Evolutionary conservation across 2,329 filamentous ascomycete genomes (phyloP).

Genomic region (Apiospora sp.): DNA sequence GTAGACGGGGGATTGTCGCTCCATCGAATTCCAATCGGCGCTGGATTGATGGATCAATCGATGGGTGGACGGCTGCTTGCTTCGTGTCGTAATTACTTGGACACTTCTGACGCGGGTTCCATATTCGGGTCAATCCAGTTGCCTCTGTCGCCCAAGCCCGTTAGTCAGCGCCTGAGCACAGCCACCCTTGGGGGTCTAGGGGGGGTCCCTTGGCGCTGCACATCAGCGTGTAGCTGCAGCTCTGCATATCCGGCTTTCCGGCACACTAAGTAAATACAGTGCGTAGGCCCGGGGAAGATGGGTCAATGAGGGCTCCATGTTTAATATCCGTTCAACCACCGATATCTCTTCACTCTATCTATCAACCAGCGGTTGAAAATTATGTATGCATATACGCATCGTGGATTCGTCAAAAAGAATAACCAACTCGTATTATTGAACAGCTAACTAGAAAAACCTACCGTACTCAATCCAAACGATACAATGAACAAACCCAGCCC

Average conservation of each 20-base stretch:
- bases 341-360: neutral
- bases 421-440: neutral
- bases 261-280: neutral
- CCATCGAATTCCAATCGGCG: constrained; percentile 6
- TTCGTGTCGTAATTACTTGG: neutral
- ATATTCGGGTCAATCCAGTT: neutral
- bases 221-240: neutral
- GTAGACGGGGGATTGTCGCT: constrained; percentile 13
- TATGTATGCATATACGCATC: neutral
- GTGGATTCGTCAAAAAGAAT: neutral
- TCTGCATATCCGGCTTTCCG: constrained; percentile 1
- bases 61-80: neutral
- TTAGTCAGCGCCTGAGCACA: constrained; percentile 15
- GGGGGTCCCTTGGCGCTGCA: constrained; percentile 13
- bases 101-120: neutral
- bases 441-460: neutral
- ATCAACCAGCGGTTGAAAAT: neutral
- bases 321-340: neutral
- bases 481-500: neutral
- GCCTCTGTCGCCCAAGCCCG: neutral
- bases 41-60: constrained; percentile 11
- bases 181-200: constrained; percentile 6
- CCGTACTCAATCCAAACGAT: neutral
- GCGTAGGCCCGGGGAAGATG: neutral
- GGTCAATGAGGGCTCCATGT: neutral